phyloP scores from a whole-genome alignment of 441 rosid species.

The Populus tomentosa region DNA sequence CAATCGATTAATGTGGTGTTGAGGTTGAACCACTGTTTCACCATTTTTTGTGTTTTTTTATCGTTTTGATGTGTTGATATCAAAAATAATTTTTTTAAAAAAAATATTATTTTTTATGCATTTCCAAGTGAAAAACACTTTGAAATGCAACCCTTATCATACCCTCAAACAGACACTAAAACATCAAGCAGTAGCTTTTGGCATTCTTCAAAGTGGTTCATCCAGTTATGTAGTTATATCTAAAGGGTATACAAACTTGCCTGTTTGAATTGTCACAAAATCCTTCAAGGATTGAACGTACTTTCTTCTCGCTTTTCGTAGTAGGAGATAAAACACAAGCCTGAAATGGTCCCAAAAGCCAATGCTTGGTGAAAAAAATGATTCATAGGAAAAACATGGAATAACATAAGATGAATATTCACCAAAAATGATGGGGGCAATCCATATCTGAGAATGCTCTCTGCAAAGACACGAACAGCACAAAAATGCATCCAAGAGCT shows the following conservation, averaged over 20 bases:
- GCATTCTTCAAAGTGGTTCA: background rate
- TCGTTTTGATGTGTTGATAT: no score
- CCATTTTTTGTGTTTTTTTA: no score
- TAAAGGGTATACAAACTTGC: slow-evolving; percentile 33
- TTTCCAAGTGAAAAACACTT: no score
- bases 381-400: background rate
- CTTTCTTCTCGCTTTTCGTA: slow-evolving; percentile 87
- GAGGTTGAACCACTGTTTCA: no score
- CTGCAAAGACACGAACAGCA: slow-evolving; percentile 88
- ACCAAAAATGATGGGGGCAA: slow-evolving; percentile 97
- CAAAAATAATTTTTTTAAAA: no score
- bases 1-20: background rate
- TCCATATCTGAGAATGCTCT: slow-evolving; percentile 98
- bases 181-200: background rate
- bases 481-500: slow-evolving; percentile 99
- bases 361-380: slow-evolving; percentile 12
- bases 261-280: slow-evolving; percentile 70
- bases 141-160: no score
- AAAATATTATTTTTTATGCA: no score
- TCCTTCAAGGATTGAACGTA: slow-evolving; percentile 84
- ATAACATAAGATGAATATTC: slow-evolving; percentile 15
- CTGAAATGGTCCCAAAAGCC: slow-evolving; percentile 40
- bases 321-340: slow-evolving; percentile 89
- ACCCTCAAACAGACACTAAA: background rate
- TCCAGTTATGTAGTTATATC: background rate